Conservation (phyloP, 2,329 filamentous ascomycete genomes). For the Penicillium sp. region DNA sequence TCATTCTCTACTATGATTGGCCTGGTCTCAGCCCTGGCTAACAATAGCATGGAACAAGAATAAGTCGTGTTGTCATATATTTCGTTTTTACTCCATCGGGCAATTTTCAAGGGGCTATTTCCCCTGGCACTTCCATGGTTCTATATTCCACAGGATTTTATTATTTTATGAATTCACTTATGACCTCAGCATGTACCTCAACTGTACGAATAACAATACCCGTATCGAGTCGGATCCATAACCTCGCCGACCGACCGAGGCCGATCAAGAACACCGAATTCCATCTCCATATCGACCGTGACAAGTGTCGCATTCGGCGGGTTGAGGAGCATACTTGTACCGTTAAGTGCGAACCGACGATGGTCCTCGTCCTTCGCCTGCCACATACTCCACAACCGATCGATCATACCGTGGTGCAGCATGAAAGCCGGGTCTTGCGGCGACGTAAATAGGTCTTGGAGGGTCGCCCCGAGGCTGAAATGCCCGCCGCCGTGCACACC, state of each 20-base stretch:
- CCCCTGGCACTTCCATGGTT: not conserved
- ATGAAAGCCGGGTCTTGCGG: conserved; percentile 42
- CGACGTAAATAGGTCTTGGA: conserved; percentile 40
- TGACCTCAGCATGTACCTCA: not conserved
- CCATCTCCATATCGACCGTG: conserved; percentile 14
- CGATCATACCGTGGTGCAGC: conserved; percentile 42
- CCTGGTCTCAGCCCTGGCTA: conserved; percentile 7
- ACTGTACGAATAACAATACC: conserved; percentile 15
- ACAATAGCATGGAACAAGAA: conserved; percentile 4
- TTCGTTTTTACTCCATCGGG: conserved; percentile 3
- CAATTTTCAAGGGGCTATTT: not conserved
- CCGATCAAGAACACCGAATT: conserved; percentile 15
- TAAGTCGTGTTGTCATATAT: conserved; percentile 13
- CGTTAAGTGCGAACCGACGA: conserved; percentile 15
- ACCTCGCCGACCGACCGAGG: conserved; percentile 12
- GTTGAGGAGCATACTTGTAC: conserved; percentile 14
- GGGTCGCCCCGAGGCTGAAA: conserved; percentile 38
- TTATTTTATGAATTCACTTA: not conserved
- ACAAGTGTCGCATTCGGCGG: conserved; percentile 10
- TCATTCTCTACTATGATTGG: conserved; percentile 3
- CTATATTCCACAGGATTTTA: not conserved
- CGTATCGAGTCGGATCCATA: conserved; percentile 13
- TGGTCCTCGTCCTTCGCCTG: conserved; percentile 23
- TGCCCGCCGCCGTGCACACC: conserved; percentile 42
- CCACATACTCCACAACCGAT: conserved; percentile 43